phyloP scores from a whole-genome alignment of 139 green algal species.

The Limnomonas spitsbergensis region DNA sequence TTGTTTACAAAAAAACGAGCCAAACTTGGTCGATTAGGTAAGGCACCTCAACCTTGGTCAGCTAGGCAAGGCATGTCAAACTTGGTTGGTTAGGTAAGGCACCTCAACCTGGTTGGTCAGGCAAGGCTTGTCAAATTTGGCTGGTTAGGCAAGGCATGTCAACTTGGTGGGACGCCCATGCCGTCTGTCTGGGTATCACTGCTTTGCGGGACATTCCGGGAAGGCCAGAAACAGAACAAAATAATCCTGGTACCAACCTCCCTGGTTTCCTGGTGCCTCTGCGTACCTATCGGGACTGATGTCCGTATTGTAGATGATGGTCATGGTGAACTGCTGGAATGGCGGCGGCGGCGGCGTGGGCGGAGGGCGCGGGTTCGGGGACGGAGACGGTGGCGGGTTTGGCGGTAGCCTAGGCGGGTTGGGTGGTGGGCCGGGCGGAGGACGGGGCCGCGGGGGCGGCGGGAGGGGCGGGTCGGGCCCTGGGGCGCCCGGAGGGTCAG shows the following conservation, averaged over 20 bases:
- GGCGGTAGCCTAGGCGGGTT: neutral
- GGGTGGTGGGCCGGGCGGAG: neutral
- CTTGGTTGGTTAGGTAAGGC: too few relatives aligned
- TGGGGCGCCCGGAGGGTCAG: neutral
- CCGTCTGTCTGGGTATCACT: neutral
- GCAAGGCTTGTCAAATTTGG: too few relatives aligned
- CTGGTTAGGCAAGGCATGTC: too few relatives aligned
- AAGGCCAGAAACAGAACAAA: too few relatives aligned
- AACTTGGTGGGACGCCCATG: too few relatives aligned
- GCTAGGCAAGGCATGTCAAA: too few relatives aligned
- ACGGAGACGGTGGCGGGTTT: conserved; percentile 14
- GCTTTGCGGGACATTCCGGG: too few relatives aligned
- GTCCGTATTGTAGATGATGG: conserved; percentile 11
- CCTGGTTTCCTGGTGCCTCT: neutral
- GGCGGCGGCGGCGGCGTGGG: conserved; percentile 13
- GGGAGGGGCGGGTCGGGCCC: neutral
- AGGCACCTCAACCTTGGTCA: neutral
- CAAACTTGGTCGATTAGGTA: neutral
- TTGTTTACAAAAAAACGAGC: too few relatives aligned
- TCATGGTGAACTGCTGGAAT: conserved; percentile 17
- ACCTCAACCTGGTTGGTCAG: too few relatives aligned
- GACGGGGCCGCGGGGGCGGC: neutral
- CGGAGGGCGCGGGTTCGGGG: neutral
- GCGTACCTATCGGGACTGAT: neutral
- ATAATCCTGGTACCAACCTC: too few relatives aligned